Evolutionary conservation across 495 filamentous ascomycete species (phyloP), one percentile per base, ranked within the genome.

Genomic region (Xylona heveae): DNA sequence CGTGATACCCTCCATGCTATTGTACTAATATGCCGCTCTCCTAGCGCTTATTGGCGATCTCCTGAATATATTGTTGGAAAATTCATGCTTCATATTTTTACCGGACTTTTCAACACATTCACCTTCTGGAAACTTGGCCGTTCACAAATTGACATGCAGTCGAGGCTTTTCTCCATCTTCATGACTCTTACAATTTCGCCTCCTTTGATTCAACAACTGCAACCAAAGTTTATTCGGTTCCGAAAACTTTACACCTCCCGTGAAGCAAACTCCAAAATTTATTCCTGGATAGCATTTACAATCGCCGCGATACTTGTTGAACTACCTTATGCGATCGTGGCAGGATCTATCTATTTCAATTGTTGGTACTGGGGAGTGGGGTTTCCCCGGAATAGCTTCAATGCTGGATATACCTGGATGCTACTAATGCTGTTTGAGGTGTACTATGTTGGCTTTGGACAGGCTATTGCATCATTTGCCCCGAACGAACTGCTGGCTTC

Each of bases 401-500:
- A 47, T 4, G 57, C 59, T 2, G 72, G 63, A 4, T 68, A 57
- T 26, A 48, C 58, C 7, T 73, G 62, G 58, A 54, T 75, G 47
- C 48, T 63, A 30, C 48, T 78, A 4, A 64, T 77, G 47, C 46
- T 77, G 5, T 81, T 72, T 46, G 73, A 83, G 45, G 39, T 78
- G 19, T 83, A 64, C 50, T 82, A 79, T 40, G 56, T 79, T 31
- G 59, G 68, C 16, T 71, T 84, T 38, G 74, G 74, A 1, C 75
- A 82, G 49, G 68, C 71, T 38, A 79, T 88, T 28, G 79, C 79
- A 0, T 58, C 78, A 0, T 61, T 81, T 38, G 56, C 67, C 7
- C 75, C 78, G 0, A 80, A 79, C 45, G 68, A 76, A 23, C 58
- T 79, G 3, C 61, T 82, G 22, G 74, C 75, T 10, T 71, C 66